Base-by-base conservation (phyloP, 345 rosid genomes). In the Syzygium oleosum region DNA sequence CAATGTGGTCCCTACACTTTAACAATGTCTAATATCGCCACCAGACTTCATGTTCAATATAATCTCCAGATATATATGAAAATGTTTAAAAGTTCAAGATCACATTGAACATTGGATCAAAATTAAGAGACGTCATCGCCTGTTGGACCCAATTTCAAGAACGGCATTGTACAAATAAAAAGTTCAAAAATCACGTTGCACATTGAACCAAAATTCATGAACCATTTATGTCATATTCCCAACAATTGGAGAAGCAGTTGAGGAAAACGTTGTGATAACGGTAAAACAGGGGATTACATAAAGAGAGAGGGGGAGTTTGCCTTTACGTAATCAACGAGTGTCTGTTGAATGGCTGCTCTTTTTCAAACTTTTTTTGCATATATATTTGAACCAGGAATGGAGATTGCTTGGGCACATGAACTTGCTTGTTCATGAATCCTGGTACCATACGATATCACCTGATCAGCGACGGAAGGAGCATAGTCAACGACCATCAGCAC, bases 101-200 rank as follows among this genome's bases (percentile, higher is more conserved):
- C 25, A 4, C 3, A 4, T 65, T 31, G 0, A 65, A 19, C 1
- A 7, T 65, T 9, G 0, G 0, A 16, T 1, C 9, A 16, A 31
- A 1, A 0, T 65, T 43, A 43, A 43, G 46, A 7, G 7, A 43
- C 7, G 46, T 1, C 46, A 43, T 43, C 7, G 46, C 46, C 7
- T 1, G 46, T 43, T 43, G 7, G 46, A 43, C 46, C 46, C 7
- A 6, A 43, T 43, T 43, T 65, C 0, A 5, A 0, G 12, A 0
- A 68, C 16, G 23, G 0, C 1, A 31, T 65, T 31, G 2, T 7
- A 65, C 1, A 31, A 65, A 29, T 8, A 15, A 65, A 31, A 65
- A 65, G 0, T 31, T 4, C 0, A 0, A 0, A 6, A 5, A 8
- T 1, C 1, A 8, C 16, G 7, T 9, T 7, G 8, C 2, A 14